Evolutionary conservation across 2,329 filamentous ascomycete species (phyloP), one percentile per base, ranked within the genome.

Genomic region (Bipolaris oryzae): DNA sequence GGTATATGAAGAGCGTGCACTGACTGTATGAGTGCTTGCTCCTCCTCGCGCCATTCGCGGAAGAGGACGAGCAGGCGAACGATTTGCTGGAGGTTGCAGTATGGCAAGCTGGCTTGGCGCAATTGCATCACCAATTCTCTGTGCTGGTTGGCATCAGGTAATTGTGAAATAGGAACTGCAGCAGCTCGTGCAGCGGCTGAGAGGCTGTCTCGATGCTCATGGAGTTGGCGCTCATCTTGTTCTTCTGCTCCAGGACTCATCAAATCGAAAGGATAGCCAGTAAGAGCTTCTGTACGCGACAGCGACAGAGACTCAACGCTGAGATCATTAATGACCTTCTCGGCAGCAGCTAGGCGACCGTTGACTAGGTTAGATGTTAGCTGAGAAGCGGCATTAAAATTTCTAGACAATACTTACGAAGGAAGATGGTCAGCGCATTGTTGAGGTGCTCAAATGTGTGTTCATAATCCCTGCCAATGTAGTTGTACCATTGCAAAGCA

Each of bases 401-500:
- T 42, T 7, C 25, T 25, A 7, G 9, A 37, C 9, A 5, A n/a
- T 84, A 53, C 91, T 81, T 85, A 96, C 92, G 84, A 44, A 96
- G 82, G 70, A 97, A 92, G 58, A 88, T 87, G 70, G 90, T 90
- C 78, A 96, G 91, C n/a, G 93, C 84, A 66, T 87, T 83, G 28
- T 85, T 85, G 39, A 91, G 87, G 53, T 87, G 82, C 16, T 80
- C 77, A 67, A 94, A 91, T 20, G 91, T 87, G 55, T 88, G 82
- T 15, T 83, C 58, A 28, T 62, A 63, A 9, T 74, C 65, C n/a
- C 85, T 88, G 47, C 89, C 85, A 7, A 94, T 84, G 53, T 91
- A 83, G 55, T 91, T 79, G 73, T 94, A 88, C 93, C 94, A 98
- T 70, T 96, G 90, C 57, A 97, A 78, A 35, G 90, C 87, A 54